Percentiles rank a stretch among this genome's conserved stretches.
These are phyloP conservation scores for Agrocybe praecox DNA, from an alignment of 768 basidiomycete genomes.

Conservation along the genomic window DNA sequence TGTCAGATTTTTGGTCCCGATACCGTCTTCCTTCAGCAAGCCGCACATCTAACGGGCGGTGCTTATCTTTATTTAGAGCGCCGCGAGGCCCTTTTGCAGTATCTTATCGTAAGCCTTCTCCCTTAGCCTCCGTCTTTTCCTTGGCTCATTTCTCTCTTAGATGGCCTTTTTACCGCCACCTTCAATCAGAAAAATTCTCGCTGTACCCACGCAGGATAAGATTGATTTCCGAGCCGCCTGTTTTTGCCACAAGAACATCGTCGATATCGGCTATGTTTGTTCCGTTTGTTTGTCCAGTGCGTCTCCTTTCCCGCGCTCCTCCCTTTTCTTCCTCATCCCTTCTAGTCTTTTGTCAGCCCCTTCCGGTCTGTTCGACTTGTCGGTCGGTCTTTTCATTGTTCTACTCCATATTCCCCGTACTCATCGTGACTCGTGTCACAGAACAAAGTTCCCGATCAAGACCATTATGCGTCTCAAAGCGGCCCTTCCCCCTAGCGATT, in stretches of 20 bases:
- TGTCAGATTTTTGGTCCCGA: conserved; percentile 90
- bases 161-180: conserved; percentile 71
- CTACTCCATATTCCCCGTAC: conserved; percentile 3
- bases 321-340: conserved; percentile 6
- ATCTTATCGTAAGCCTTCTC: conserved; percentile 63
- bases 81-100: conserved; percentile 88
- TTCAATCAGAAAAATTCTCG: conserved; percentile 73
- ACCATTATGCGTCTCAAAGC: conserved; percentile 83
- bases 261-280: conserved; percentile 97
- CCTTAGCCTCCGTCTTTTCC: conserved; percentile 1
- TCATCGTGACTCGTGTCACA: conserved; percentile 28
- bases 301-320: conserved; percentile 26
- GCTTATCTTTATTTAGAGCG: conserved; percentile 86
- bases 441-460: conserved; percentile 95
- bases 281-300: conserved; percentile 97
- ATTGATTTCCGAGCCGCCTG: conserved; percentile 98
- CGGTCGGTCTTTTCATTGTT: conserved; percentile 60
- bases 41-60: conserved; percentile 92
- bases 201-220: conserved; percentile 90
- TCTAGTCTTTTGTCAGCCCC: conserved; percentile 90
- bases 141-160: conserved; percentile 40
- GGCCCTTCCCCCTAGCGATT: conserved; percentile 39
- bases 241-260: conserved; percentile 97
- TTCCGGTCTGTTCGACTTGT: conserved; percentile 93
- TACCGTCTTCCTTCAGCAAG: conserved; percentile 96